Conservation (phyloP, 257 asterid genomes). For the Paulownia fortunei region DNA sequence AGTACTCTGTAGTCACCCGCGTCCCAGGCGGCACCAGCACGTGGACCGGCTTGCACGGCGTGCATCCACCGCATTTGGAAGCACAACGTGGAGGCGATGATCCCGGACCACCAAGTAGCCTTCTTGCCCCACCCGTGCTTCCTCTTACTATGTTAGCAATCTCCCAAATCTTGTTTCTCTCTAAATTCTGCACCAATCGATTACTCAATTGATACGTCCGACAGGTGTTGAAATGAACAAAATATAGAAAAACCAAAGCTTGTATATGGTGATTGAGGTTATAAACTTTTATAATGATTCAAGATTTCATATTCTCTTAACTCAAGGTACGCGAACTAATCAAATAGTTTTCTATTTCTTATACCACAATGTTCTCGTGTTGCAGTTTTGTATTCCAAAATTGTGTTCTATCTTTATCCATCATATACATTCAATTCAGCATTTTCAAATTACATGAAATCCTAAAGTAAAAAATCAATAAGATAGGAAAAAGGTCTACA, state of each 20-base stretch:
- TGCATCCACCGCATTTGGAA: constrained; percentile 61
- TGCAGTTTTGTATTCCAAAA: too few species aligned
- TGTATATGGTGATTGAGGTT: background rate
- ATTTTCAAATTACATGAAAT: background rate
- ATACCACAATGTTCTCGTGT: too few species aligned
- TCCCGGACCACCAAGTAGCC: constrained; percentile 58
- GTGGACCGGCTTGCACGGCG: constrained; percentile 68
- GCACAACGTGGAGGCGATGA: constrained; percentile 75
- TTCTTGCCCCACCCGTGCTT: constrained; percentile 38
- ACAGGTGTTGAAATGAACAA: background rate
- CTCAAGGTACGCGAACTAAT: too few species aligned
- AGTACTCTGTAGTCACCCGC: constrained; percentile 65
- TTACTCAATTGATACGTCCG: background rate
- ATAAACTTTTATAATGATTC: too few species aligned
- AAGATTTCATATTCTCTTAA: too few species aligned
- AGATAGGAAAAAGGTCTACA: background rate
- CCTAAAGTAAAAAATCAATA: background rate
- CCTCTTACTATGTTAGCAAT: background rate
- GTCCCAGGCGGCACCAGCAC: constrained; percentile 78
- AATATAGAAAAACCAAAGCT: background rate
- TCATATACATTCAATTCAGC: too few species aligned
- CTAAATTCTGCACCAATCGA: constrained; percentile 24
- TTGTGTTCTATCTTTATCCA: too few species aligned
- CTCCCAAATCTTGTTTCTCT: constrained; percentile 19
- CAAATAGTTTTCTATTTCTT: too few species aligned